Evolutionary conservation across 306 rosid genomes (phyloP), one percentile per base, ranked within the genome.

Genomic region (Cyamopsis tetragonoloba): DNA sequence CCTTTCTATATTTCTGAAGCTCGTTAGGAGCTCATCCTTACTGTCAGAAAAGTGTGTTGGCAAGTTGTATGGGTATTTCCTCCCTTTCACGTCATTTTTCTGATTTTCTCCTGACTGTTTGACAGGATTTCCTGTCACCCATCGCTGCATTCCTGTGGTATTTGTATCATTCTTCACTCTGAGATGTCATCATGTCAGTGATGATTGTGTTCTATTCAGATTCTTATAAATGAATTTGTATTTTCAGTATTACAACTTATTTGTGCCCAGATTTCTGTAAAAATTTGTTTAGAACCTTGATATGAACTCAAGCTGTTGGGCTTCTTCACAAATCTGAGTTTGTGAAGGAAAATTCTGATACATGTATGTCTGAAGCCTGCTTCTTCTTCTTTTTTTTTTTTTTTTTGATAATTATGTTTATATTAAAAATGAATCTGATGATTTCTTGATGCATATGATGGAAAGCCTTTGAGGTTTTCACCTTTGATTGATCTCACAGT

Each of bases 61-160:
- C 20, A 38, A 56, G 61, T 23, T 24, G 5, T 34, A n/a, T n/a
- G n/a, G n/a, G 12, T 28, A 37, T 77, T 71, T 66, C 51, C 64
- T 65, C 34, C 58, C 50, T 32, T 66, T 24, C 22, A 48, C 65
- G 38, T 7, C 43, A 17, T 64, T 34, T 43, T 34, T 55, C 44
- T 27, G 6, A 35, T 38, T 37, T 53, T 65, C 75, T 24, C 34
- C 11, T 50, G 5, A 13, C 13, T 62, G 11, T 26, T 26, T 7
- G 34, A 19, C 39, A 27, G 14, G 60, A 54, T 41, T 24, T 9
- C 7, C 43, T 71, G 49, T 68, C 0, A 60, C 61, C 35, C 56
- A 61, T 27, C 44, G 56, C 72, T 24, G 34, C 34, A 38, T 23
- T 54, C 12, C n/a, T n/a, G 8, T 73, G 56, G 57, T 41, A 46